phyloP scores from a whole-genome alignment of 164 flowering plant genomes.

The Liriodendron chinense region DNA sequence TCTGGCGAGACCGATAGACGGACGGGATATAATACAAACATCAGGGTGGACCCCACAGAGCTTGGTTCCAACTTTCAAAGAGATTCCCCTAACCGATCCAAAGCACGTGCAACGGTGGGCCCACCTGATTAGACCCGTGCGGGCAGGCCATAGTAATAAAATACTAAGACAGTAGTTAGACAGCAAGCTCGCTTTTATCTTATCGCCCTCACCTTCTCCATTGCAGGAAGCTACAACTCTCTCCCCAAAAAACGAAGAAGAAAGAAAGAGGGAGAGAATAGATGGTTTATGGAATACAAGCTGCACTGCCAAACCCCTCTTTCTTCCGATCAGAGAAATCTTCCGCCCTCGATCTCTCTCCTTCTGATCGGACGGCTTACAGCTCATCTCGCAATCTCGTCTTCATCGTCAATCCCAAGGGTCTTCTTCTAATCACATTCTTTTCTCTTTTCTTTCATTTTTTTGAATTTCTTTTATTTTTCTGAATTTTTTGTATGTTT shows the following conservation, averaged over 20 bases:
- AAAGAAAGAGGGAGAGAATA: neutral
- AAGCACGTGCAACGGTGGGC: too few species aligned
- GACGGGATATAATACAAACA: too few species aligned
- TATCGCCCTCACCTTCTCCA: neutral
- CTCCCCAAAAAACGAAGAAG: neutral
- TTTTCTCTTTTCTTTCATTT: neutral
- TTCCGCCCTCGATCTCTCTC: conserved; percentile 44
- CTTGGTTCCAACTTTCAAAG: too few species aligned
- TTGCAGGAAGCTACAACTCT: neutral
- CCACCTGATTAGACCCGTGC: neutral
- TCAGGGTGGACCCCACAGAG: too few species aligned
- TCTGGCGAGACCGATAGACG: too few species aligned
- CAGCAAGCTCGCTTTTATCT: neutral
- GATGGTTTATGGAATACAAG: conserved; percentile 26
- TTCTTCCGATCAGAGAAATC: conserved; percentile 44
- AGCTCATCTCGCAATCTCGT: conserved; percentile 59
- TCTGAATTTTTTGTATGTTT: neutral
- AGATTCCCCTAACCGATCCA: too few species aligned
- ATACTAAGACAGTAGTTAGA: neutral
- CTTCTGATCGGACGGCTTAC: conserved; percentile 18
- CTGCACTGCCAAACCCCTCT: conserved; percentile 46
- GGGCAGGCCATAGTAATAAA: neutral
- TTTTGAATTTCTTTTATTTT: neutral
- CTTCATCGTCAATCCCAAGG: conserved; percentile 90
- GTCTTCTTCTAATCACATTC: conserved; percentile 23